Base-by-base conservation (phyloP, 257 asterid genomes). In the Rhazya stricta region DNA sequence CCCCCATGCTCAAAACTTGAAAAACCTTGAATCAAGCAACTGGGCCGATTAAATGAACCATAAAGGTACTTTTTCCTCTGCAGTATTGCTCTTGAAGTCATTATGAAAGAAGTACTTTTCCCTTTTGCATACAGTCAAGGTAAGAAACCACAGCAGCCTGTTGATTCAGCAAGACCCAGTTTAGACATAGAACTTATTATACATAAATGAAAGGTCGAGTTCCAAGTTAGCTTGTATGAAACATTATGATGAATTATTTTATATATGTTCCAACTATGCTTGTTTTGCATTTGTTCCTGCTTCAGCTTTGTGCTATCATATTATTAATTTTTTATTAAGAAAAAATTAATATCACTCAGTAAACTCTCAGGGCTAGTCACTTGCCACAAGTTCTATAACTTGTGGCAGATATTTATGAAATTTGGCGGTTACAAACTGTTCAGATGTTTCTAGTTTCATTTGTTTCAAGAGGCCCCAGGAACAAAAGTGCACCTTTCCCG, bases 81-180 rank as follows among this genome's bases (percentile, higher is more conserved):
- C 79, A 87, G 80, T 81, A 92, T 82, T 76, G 96, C 92, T 83
- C 92, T 88, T 51, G 97, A 89, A 81, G 97, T 92, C 97, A 94
- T 94, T 66, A 76, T 70, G 75, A 79, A 74, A 78, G 74, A 78
- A 36, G 29, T 57, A 9, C 41, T 50, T 56, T 69, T 25, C 62
- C 72, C 27, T 53, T 43, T 46, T 68, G 82, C 78, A 80, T 74
- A 74, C 79, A 84, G 81, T 83, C 84, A 83, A 45, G 69, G 69
- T 25, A 74, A 67, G 60, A 27, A 21, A 37, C 30, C 8, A 63
- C 54, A 71, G 46, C 46, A 37, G 48, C 77, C 73, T 72, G 73
- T 63, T 37, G 69, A 51, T 63, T 23, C 56, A 23, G 54, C 32
- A 68, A 68, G 3, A 41, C 23, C 34, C 34, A 63, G 45, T 63